phyloP scores from a whole-genome alignment of 768 basidiomycete species.

The Tremella fuciformis region DNA sequence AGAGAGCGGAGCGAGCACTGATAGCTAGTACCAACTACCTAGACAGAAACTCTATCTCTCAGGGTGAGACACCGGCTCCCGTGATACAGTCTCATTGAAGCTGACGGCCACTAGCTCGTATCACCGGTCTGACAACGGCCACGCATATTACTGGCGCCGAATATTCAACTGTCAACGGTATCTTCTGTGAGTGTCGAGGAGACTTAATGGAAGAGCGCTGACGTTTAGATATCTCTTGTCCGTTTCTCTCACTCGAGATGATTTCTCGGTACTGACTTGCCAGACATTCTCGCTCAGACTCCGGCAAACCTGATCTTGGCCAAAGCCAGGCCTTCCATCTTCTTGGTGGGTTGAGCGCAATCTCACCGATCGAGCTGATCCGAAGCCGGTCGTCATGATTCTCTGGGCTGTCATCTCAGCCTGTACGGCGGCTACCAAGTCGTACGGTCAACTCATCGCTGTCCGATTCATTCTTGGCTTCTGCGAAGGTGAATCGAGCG shows the following conservation, averaged over 20 bases:
- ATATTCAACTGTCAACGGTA: not conserved
- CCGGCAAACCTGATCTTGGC: constrained; percentile 2
- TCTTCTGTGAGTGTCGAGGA: not conserved
- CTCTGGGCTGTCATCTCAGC: constrained; percentile 25
- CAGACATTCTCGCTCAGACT: constrained; percentile 4
- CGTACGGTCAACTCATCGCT: constrained; percentile 37
- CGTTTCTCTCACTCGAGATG: not conserved
- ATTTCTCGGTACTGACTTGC: not conserved
- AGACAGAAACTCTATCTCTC: constrained; percentile 2
- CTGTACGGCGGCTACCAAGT: constrained; percentile 39
- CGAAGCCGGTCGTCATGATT: not conserved
- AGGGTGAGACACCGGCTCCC: not conserved
- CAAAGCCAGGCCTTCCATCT: constrained; percentile 6
- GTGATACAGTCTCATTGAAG: too few species aligned
- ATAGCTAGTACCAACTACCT: too few species aligned
- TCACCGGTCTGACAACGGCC: not conserved
- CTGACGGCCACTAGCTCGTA: not conserved
- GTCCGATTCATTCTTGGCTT: constrained; percentile 31
- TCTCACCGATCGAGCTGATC: not conserved
- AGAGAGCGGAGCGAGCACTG: too few species aligned
- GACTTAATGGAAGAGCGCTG: not conserved
- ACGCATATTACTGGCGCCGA: not conserved
- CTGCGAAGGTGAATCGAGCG: not conserved
- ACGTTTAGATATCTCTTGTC: not conserved
- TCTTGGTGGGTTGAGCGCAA: not conserved